Base-by-base conservation (phyloP, 2,329 filamentous ascomycete genomes). In the Fusarium mangiferae region DNA sequence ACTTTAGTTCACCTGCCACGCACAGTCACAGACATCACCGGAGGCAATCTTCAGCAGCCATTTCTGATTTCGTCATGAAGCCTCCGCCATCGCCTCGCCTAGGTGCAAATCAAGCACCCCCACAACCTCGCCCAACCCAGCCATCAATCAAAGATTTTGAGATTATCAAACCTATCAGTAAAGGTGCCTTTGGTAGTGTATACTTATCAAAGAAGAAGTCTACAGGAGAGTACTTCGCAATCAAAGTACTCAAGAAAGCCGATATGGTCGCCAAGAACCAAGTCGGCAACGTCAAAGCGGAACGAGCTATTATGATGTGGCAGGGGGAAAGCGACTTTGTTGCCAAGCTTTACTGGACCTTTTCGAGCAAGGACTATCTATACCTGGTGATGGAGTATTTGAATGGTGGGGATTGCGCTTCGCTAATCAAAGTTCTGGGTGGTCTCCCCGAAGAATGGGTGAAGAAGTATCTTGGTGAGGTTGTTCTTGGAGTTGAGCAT, bases 201-300 rank as follows among this genome's bases (percentile, higher is more conserved):
- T 99, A 99, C 80, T 85, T 99, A 38, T 96, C 96, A 2, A 99
- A 98, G 85, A 99, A 99, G 87, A 98, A 98, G 83, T 96, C 94
- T 0, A 99, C 97, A 1, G 96, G 95, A 51, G 96, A 99, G 79
- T 99, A 99, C 82, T 99, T 96, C 81, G 96, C 96, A 15, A 98
- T 99, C 85, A 99, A 99, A 81, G 96, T 98, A 3, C 83, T 99
- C 68, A 98, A 98, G 81, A 99, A 99, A 84, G 95, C 96, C n/a
- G 96, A 99, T 86, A 99, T 99, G 96, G 94, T 99, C 72, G 96
- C 96, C 70, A 99, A 99, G 84, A 99, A 99, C 81, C 96, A 99
- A 81, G 95, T 99, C 77, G 98, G 96, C 76, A 99, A 99, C 80
- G 96, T 99, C 79, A 98, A 99, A 83, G 96, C 97, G 14, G 96